Evolutionary conservation across 495 filamentous ascomycete species (phyloP).

Genomic region (Aspergillus campestris): DNA sequence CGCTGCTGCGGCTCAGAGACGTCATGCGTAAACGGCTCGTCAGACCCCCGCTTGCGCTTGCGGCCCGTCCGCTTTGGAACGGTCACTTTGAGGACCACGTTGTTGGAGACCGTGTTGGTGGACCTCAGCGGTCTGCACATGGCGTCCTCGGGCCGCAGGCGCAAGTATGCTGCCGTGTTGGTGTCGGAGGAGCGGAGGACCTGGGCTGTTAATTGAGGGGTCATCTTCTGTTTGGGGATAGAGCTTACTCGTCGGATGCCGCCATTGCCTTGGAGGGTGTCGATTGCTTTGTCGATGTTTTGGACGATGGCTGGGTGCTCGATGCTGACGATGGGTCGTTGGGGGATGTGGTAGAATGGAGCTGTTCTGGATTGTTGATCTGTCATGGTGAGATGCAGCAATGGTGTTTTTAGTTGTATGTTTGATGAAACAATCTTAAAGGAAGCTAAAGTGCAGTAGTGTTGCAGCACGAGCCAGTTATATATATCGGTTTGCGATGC

Average conservation of each 20-base stretch:
- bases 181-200: slow-evolving; percentile 33
- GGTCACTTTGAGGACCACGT: slow-evolving; percentile 77
- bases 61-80: slow-evolving; percentile 80
- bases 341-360: slow-evolving; percentile 52
- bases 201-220: slow-evolving; percentile 19
- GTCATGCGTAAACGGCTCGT: slow-evolving; percentile 49
- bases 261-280: slow-evolving; percentile 61
- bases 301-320: slow-evolving; percentile 84
- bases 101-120: slow-evolving; percentile 59
- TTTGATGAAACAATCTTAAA: too few species aligned
- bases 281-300: slow-evolving; percentile 73
- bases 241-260: slow-evolving; percentile 55
- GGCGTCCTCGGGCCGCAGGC: slow-evolving; percentile 69
- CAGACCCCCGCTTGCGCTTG: slow-evolving; percentile 67
- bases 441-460: too few species aligned
- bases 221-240: not conserved
- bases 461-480: too few species aligned
- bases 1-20: slow-evolving; percentile 10
- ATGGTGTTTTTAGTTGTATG: too few species aligned
- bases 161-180: slow-evolving; percentile 42
- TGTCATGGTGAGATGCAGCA: slow-evolving; percentile 9
- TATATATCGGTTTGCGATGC: too few species aligned
- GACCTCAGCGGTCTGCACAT: slow-evolving; percentile 68
- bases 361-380: slow-evolving; percentile 26
- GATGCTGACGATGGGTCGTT: slow-evolving; percentile 58